phyloP scores from a whole-genome alignment of 805 yeast genomes.

The Candida nanaspora region DNA sequence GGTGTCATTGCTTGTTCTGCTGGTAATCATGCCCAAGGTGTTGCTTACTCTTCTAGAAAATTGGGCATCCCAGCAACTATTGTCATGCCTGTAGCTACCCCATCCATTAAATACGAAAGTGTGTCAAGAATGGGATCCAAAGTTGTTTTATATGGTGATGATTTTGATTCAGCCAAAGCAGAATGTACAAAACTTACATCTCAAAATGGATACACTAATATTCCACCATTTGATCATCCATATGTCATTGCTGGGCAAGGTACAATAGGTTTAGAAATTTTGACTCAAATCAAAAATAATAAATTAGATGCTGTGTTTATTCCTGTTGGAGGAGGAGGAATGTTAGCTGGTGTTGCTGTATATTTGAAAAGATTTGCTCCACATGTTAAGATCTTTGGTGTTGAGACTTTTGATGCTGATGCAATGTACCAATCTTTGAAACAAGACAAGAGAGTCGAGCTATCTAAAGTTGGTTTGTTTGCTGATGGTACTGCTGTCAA shows the following conservation, averaged over 20 bases:
- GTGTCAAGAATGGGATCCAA: slow-evolving; percentile 91
- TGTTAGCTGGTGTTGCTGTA: slow-evolving; percentile 84
- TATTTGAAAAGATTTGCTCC: slow-evolving; percentile 95
- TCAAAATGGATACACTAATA: slow-evolving; percentile 71
- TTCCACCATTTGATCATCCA: slow-evolving; percentile 99
- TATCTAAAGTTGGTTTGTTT: slow-evolving; percentile 83
- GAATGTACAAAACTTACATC: slow-evolving; percentile 73
- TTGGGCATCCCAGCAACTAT: slow-evolving; percentile 90
- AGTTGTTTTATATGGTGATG: slow-evolving; percentile 89
- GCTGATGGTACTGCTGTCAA: slow-evolving; percentile 99
- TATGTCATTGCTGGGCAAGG: slow-evolving; percentile 99
- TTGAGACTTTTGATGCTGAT: slow-evolving; percentile 93
- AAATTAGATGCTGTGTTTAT: slow-evolving; percentile 82
- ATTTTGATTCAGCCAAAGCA: slow-evolving; percentile 88
- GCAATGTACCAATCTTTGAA: slow-evolving; percentile 74
- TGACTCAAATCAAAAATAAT: slow-evolving; percentile 76
- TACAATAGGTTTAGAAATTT: slow-evolving; percentile 87
- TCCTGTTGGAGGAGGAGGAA: slow-evolving; percentile 97
- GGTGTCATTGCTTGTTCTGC: slow-evolving; percentile 99
- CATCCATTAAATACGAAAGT: slow-evolving; percentile 86
- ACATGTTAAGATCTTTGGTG: slow-evolving; percentile 93
- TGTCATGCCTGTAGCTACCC: slow-evolving; percentile 97
- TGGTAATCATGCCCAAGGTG: slow-evolving; percentile 99
- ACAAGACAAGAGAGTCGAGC: slow-evolving; percentile 42
- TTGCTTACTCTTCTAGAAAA: slow-evolving; percentile 83